Percentiles rank a stretch among this genome's conserved stretches.
Conservation (phyloP, 768 basidiomycete species). For the Exidia glandulosa region DNA sequence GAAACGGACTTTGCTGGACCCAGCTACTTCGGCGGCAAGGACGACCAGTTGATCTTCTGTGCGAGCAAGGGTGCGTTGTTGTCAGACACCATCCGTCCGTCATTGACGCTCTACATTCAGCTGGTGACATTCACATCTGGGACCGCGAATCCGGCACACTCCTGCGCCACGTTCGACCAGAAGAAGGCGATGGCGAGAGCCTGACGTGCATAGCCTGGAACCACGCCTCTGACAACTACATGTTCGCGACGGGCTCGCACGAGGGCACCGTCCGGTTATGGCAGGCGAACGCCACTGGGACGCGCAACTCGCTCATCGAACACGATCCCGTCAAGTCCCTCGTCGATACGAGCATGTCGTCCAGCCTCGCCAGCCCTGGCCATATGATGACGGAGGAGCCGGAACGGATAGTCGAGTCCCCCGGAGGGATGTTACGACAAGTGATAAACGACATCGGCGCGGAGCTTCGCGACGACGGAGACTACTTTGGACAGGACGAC, state of each 20-base stretch:
- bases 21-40: constrained; percentile 9
- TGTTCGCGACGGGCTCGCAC: constrained; percentile 11
- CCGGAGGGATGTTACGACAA: background rate
- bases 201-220: constrained; percentile 13
- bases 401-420: background rate
- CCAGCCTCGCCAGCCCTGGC: background rate
- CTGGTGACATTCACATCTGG: constrained; percentile 12
- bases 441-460: background rate
- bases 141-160: constrained; percentile 11
- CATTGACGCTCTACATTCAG: background rate
- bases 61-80: constrained; percentile 10
- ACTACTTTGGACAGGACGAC: background rate
- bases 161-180: constrained; percentile 9
- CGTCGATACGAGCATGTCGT: background rate
- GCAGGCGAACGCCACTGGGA: constrained; percentile 4
- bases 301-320: background rate
- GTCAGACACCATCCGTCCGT: background rate
- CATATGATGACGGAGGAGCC: background rate
- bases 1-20: constrained; percentile 11
- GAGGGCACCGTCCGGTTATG: constrained; percentile 11
- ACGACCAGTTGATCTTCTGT: constrained; percentile 12
- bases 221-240: constrained; percentile 3
- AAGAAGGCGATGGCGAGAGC: constrained; percentile 9
- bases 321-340: background rate
- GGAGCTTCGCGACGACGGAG: background rate